Conservation (phyloP, 371 early-diverging fungal species). For the Mucor lusitanicus region DNA sequence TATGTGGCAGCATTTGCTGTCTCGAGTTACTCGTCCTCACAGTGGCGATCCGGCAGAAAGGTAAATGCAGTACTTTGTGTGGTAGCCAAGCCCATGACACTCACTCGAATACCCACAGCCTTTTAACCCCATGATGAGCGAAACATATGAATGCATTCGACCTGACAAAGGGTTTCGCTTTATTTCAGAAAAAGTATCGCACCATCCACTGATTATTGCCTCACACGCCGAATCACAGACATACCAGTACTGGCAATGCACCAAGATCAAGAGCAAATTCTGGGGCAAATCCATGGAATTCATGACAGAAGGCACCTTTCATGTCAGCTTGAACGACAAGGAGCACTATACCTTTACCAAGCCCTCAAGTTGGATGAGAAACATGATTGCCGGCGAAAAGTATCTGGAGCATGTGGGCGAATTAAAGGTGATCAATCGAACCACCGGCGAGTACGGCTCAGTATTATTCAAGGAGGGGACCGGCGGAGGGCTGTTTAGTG, state of each 20-base stretch:
- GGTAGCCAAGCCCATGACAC: background rate
- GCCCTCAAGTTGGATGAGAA: slow-evolving; percentile 79
- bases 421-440: slow-evolving; percentile 68
- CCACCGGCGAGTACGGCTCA: slow-evolving; percentile 62
- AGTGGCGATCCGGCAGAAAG: slow-evolving; percentile 77
- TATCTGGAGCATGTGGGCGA: slow-evolving; percentile 82
- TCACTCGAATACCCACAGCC: slow-evolving; percentile 46
- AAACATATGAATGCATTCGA: slow-evolving; percentile 88
- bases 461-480: slow-evolving; percentile 56
- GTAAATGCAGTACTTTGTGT: background rate
- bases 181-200: slow-evolving; percentile 86
- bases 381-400: slow-evolving; percentile 74
- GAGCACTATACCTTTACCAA: slow-evolving; percentile 79
- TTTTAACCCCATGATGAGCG: slow-evolving; percentile 93
- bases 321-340: slow-evolving; percentile 53
- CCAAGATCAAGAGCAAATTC: slow-evolving; percentile 73
- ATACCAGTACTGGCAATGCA: slow-evolving; percentile 69
- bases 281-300: slow-evolving; percentile 80
- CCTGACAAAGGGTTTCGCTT: slow-evolving; percentile 78
- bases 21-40: slow-evolving; percentile 79
- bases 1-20: slow-evolving; percentile 85
- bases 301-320: slow-evolving; percentile 66
- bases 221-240: slow-evolving; percentile 63
- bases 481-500: slow-evolving; percentile 8
- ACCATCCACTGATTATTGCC: slow-evolving; percentile 81